A percentile compares a stretch with the other conserved stretches of the same genome.
phyloP scores from a whole-genome alignment of 2,329 filamentous ascomycete genomes.

The Tothia fuscella region DNA sequence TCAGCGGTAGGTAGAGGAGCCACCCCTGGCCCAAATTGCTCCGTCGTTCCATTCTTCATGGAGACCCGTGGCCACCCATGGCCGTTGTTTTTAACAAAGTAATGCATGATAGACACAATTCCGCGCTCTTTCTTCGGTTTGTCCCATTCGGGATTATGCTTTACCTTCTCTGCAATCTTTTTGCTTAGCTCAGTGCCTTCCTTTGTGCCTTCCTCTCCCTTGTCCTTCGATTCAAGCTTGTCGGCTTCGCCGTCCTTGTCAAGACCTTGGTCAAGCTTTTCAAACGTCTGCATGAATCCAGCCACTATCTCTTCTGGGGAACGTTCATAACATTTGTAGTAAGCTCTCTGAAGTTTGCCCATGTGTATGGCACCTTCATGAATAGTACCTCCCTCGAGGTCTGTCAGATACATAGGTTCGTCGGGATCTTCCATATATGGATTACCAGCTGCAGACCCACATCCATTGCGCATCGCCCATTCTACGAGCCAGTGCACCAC shows the following conservation, averaged over 20 bases:
- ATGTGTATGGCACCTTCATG: constrained; percentile 6
- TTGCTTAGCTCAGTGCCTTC: neutral
- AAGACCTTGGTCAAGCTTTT: neutral
- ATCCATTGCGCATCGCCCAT: constrained; percentile 10
- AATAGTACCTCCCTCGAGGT: constrained; percentile 1
- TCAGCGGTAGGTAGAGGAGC: neutral
- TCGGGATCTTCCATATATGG: neutral
- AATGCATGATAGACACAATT: neutral
- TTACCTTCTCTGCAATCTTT: no score
- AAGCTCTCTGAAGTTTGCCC: constrained; percentile 1
- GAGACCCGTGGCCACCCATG: constrained; percentile 8
- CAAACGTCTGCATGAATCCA: neutral
- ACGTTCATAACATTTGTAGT: constrained; percentile 5
- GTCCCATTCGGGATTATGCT: neutral
- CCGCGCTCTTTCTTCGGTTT: neutral
- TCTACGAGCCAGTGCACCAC: constrained; percentile 8
- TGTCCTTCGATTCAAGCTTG: neutral
- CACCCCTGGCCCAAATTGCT: neutral
- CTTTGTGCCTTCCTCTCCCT: neutral
- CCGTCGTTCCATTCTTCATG: constrained; percentile 3
- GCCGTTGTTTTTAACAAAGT: constrained; percentile 2
- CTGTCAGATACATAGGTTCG: neutral
- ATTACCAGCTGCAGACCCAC: neutral
- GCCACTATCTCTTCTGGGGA: neutral
- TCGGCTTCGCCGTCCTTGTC: neutral